phyloP scores from a whole-genome alignment of 495 filamentous ascomycete genomes.

The Neurospora sp. region DNA sequence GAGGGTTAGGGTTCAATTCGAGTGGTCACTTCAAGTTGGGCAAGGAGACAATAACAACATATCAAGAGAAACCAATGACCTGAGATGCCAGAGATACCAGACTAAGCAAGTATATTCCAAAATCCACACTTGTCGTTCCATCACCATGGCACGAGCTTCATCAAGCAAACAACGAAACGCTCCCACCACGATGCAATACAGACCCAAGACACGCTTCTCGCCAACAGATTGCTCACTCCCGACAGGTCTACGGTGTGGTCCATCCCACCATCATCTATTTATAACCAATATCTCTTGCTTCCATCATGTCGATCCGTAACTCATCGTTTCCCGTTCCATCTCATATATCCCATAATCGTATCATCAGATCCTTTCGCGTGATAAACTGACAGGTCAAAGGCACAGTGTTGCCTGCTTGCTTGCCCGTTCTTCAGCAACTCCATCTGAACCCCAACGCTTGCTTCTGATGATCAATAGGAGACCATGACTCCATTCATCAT shows the following conservation, averaged over 20 bases:
- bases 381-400: not conserved
- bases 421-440: not conserved
- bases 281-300: not conserved
- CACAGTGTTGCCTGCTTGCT: not conserved
- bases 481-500: not conserved
- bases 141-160: not conserved
- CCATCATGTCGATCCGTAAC: not conserved
- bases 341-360: not conserved
- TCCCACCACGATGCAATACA: not conserved
- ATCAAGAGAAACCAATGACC: too few relatives aligned
- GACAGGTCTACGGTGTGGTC: not conserved
- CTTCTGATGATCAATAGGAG: not conserved
- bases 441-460: not conserved
- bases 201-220: not conserved
- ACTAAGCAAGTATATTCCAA: too few relatives aligned
- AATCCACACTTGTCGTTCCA: not conserved
- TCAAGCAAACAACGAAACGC: not conserved
- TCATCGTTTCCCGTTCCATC: not conserved
- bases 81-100: too few relatives aligned
- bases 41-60: too few relatives aligned
- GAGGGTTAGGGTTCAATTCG: not conserved
- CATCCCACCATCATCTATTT: not conserved
- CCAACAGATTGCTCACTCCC: not conserved
- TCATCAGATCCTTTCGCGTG: not conserved
- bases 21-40: not conserved